Conservation (phyloP, 1,139 yeast species). For the Pichia sp. region DNA sequence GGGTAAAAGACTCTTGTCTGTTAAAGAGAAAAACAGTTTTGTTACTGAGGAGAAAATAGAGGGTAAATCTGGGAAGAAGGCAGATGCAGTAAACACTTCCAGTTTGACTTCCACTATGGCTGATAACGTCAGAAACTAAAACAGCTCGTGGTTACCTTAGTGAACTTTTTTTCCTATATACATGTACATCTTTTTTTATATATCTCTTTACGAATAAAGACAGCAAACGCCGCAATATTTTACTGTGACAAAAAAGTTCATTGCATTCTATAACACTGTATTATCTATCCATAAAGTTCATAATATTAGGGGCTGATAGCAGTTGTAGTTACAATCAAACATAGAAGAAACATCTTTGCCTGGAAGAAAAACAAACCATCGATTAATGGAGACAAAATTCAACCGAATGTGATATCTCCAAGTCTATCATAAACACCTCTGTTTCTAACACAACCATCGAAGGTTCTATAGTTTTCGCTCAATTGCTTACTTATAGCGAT, state of each 20-base stretch:
- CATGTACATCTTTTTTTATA: background rate
- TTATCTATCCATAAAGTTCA: background rate
- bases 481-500: conserved; percentile 46
- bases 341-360: background rate
- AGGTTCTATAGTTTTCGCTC: conserved; percentile 50
- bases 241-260: background rate
- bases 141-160: background rate
- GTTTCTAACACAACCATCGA: conserved; percentile 73
- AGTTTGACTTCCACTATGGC: background rate
- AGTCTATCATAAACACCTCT: conserved; percentile 56
- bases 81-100: background rate
- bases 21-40: conserved; percentile 37
- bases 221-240: background rate
- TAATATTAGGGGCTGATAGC: background rate
- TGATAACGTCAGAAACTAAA: background rate
- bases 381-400: background rate
- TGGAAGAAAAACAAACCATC: too few relatives aligned
- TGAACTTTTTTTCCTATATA: background rate
- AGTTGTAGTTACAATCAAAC: background rate
- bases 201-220: background rate
- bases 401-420: conserved; percentile 21
- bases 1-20: conserved; percentile 75
- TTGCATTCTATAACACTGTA: background rate
- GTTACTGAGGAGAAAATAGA: background rate
- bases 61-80: background rate